Evolutionary conservation across 306 rosid genomes (phyloP).

Genomic region (Sicyos baderoa): DNA sequence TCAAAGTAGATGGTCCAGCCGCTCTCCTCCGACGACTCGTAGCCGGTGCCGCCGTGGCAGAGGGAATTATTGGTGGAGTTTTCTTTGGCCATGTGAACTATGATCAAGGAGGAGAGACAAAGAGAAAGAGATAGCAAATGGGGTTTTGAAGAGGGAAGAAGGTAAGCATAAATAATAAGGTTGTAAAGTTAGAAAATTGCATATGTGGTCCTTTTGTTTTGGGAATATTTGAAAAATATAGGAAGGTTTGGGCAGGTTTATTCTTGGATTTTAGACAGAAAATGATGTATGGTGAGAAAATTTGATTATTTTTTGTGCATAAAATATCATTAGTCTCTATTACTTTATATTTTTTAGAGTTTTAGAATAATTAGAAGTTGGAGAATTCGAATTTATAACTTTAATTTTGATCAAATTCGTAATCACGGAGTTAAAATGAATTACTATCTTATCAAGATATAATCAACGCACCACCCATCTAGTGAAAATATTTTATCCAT

Average conservation of each 20-base stretch:
- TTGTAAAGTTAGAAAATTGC: not conserved
- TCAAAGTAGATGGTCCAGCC: constrained; percentile 79
- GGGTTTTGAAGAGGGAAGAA: not conserved
- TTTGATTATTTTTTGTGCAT: no score
- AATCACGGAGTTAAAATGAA: no score
- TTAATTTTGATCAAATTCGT: no score
- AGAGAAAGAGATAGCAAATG: not conserved
- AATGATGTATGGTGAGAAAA: not conserved
- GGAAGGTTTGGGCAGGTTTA: not conserved
- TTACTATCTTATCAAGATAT: no score
- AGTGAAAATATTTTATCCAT: no score
- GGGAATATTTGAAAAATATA: not conserved
- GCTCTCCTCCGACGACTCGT: constrained; percentile 53
- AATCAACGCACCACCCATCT: no score
- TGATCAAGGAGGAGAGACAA: not conserved
- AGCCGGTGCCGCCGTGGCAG: not conserved
- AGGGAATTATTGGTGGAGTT: constrained; percentile 16
- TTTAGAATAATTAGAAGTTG: no score
- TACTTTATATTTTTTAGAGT: no score
- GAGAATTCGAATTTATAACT: no score
- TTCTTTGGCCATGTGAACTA: not conserved
- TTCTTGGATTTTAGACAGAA: constrained; percentile 4
- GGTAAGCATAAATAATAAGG: not conserved
- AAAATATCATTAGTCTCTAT: no score
- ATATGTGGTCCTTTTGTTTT: not conserved